Evolutionary conservation across 441 rosid species (phyloP).

Genomic region (Cnidoscolus chayamansa): DNA sequence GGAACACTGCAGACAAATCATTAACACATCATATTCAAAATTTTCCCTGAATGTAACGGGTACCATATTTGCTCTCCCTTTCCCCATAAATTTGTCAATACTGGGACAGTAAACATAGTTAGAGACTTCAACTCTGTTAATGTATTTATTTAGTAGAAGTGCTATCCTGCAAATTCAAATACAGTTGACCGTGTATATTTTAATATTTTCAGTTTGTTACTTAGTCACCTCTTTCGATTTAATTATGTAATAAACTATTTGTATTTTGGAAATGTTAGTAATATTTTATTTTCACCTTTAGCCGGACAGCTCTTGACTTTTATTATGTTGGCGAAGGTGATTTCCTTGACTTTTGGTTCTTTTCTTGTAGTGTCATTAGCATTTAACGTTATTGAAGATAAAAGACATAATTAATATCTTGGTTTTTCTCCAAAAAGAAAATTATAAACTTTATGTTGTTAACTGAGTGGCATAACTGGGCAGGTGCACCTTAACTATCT

Average conservation of each 20-base stretch:
- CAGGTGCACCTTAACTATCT: slow-evolving; percentile 93
- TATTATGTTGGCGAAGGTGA: not conserved
- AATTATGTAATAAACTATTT: not conserved
- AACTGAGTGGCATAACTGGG: slow-evolving; percentile 20
- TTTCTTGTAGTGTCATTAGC: not conserved
- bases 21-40: not conserved
- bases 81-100: not conserved
- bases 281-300: slow-evolving; percentile 10
- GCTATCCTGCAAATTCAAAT: not conserved
- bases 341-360: not conserved
- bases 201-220: not conserved
- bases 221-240: not conserved
- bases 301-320: not conserved
- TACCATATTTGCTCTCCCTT: not conserved
- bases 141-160: not conserved
- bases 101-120: not conserved
- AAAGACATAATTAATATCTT: not conserved
- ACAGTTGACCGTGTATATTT: not conserved
- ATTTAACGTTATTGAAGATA: not conserved
- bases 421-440: not conserved
- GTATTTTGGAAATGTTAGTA: not conserved
- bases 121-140: not conserved
- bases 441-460: not conserved
- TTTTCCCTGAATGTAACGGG: not conserved
- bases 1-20: not conserved